These are phyloP conservation scores for Trametes coccinea DNA, from an alignment of 768 basidiomycete species.

Conservation along the genomic window DNA sequence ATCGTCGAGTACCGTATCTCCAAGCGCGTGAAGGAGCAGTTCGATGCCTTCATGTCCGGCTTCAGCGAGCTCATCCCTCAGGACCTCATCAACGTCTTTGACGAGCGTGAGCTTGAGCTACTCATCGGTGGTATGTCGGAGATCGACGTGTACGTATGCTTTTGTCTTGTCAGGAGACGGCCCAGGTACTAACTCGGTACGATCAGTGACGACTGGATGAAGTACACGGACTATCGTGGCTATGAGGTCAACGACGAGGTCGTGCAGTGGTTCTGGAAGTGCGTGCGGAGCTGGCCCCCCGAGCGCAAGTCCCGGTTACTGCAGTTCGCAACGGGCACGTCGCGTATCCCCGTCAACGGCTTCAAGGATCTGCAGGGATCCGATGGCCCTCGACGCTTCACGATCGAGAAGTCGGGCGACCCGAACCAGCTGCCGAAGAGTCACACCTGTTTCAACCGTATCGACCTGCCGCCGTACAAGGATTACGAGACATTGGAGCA, in stretches of 20 bases:
- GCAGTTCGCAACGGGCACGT: constrained; percentile 97
- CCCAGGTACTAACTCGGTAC: constrained; percentile 8
- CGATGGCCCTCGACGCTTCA: constrained; percentile 95
- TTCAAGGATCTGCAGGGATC: constrained; percentile 99
- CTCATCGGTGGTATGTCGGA: constrained; percentile 99
- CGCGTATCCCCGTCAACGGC: constrained; percentile 96
- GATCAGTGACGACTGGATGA: constrained; percentile 91
- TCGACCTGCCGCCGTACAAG: constrained; percentile 97
- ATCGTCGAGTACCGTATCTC: constrained; percentile 98
- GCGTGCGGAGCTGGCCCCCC: constrained; percentile 95
- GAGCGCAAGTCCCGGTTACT: constrained; percentile 96
- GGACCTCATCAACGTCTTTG: constrained; percentile 97
- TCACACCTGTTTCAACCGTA: constrained; percentile 94
- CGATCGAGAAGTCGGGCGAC: constrained; percentile 98
- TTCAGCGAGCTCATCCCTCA: constrained; percentile 99
- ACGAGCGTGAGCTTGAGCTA: constrained; percentile 95
- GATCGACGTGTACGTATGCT: constrained; percentile 88
- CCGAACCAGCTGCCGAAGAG: constrained; percentile 96
- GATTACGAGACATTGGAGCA: constrained; percentile 93
- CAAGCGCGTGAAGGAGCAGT: constrained; percentile 96
- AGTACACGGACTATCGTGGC: constrained; percentile 98
- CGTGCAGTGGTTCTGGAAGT: constrained; percentile 99
- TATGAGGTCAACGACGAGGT: constrained; percentile 95
- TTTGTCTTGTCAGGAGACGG: background rate
- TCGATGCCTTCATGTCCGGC: constrained; percentile 99